These are phyloP conservation scores for Diplogelasinospora grovesii DNA, from an alignment of 495 filamentous ascomycete genomes.

Conservation along the genomic window DNA sequence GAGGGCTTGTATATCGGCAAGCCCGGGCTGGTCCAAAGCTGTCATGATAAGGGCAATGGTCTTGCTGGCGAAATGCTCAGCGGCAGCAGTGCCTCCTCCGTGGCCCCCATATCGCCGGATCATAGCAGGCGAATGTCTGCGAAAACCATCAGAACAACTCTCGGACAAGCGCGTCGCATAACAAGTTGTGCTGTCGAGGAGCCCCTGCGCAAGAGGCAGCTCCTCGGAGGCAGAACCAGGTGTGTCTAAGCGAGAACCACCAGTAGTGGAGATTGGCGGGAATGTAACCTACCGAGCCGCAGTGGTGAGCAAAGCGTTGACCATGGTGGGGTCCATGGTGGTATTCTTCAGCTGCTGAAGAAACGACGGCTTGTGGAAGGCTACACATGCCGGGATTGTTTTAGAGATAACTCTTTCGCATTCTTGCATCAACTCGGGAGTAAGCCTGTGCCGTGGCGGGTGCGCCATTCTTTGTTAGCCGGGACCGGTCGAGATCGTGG, in stretches of 20 bases:
- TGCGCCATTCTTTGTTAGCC: conserved; percentile 11
- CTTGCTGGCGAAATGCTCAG: conserved; percentile 45
- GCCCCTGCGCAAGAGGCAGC: no score
- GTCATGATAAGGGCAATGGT: conserved; percentile 40
- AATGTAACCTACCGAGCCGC: conserved; percentile 36
- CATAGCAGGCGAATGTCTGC: conserved; percentile 39
- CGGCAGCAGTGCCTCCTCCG: conserved; percentile 34
- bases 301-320: conserved; percentile 42
- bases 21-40: conserved; percentile 39
- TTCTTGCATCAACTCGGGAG: conserved; percentile 41
- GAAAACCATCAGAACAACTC: not conserved
- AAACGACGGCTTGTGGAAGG: conserved; percentile 48
- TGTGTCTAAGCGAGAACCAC: no score
- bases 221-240: no score
- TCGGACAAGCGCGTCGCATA: no score
- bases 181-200: no score
- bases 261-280: not conserved
- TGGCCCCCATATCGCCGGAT: conserved; percentile 45
- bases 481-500: not conserved
- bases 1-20: conserved; percentile 46
- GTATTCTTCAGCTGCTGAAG: conserved; percentile 43
- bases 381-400: conserved; percentile 45
- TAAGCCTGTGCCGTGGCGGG: conserved; percentile 27
- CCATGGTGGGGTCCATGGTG: conserved; percentile 39
- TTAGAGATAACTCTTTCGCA: conserved; percentile 45